phyloP scores from a whole-genome alignment of 2,329 filamentous ascomycete species.

The Colletotrichum camelliae region DNA sequence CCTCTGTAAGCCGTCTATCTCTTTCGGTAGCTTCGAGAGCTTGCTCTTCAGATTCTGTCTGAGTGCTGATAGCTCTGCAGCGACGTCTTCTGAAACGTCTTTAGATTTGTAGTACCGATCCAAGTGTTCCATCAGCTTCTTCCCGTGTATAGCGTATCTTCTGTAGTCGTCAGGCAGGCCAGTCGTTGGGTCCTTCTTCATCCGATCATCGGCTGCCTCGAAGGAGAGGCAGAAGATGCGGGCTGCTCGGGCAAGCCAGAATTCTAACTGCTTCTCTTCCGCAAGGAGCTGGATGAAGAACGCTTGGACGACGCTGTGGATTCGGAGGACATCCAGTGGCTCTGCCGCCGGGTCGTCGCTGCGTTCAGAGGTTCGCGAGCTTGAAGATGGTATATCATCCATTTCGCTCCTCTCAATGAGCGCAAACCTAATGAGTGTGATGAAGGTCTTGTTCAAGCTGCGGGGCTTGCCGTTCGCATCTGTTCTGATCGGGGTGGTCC shows the following conservation, averaged over 20 bases:
- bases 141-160: constrained; percentile 56
- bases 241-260: constrained; percentile 56
- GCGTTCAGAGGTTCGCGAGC: constrained; percentile 44
- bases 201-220: constrained; percentile 48
- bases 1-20: constrained; percentile 49
- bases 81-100: constrained; percentile 27
- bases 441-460: constrained; percentile 54
- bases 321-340: constrained; percentile 52
- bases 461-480: constrained; percentile 36
- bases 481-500: constrained; percentile 47
- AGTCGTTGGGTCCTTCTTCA: constrained; percentile 43
- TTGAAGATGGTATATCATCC: constrained; percentile 42
- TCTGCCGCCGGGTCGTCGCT: constrained; percentile 35
- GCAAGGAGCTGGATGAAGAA: constrained; percentile 55
- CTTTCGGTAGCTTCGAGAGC: constrained; percentile 41
- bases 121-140: constrained; percentile 49
- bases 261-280: constrained; percentile 43
- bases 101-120: constrained; percentile 28
- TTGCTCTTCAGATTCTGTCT: constrained; percentile 38
- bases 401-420: constrained; percentile 56
- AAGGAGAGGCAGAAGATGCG: constrained; percentile 55
- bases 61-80: constrained; percentile 32
- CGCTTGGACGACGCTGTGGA: constrained; percentile 58
- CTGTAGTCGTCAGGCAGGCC: constrained; percentile 56
- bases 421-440: constrained; percentile 55